Conservation (phyloP, 73 alveolate species). For the Paramecium bursaria region DNA sequence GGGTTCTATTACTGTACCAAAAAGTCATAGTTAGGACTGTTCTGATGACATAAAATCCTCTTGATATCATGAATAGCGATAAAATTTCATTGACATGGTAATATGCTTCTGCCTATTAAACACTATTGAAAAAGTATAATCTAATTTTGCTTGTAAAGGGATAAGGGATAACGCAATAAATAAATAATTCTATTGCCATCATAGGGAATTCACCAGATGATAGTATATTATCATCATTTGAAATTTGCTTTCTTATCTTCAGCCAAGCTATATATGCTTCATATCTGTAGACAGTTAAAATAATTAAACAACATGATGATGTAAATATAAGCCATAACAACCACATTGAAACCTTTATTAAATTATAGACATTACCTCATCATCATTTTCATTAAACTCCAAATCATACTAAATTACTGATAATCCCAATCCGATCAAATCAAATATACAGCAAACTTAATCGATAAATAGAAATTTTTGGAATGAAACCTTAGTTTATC, state of each 20-base stretch:
- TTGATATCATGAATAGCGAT: constrained; percentile 60
- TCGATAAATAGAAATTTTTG: constrained; percentile 44
- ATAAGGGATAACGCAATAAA: constrained; percentile 73
- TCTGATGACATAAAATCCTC: constrained; percentile 74
- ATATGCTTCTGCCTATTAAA: constrained; percentile 62
- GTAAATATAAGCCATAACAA: constrained; percentile 42
- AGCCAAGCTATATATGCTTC: constrained; percentile 74
- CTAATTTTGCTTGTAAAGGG: constrained; percentile 72
- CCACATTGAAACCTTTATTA: background rate
- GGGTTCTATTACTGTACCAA: constrained; percentile 77
- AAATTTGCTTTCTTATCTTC: constrained; percentile 69
- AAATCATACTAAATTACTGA: constrained; percentile 36
- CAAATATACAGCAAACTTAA: constrained; percentile 33
- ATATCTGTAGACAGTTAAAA: constrained; percentile 72
- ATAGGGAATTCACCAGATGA: constrained; percentile 67
- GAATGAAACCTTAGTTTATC: constrained; percentile 20
- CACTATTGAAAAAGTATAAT: constrained; percentile 58
- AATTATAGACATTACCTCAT: background rate
- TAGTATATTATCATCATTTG: constrained; percentile 71
- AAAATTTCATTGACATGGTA: constrained; percentile 76
- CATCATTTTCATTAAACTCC: background rate
- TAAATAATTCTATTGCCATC: constrained; percentile 63
- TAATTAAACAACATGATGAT: constrained; percentile 7
- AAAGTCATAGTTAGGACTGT: constrained; percentile 70
- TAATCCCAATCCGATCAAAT: constrained; percentile 52